Evolutionary conservation across 2,329 filamentous ascomycete species (phyloP), one percentile per base, ranked within the genome.

Genomic region (Pseudogymnoascus destructans): DNA sequence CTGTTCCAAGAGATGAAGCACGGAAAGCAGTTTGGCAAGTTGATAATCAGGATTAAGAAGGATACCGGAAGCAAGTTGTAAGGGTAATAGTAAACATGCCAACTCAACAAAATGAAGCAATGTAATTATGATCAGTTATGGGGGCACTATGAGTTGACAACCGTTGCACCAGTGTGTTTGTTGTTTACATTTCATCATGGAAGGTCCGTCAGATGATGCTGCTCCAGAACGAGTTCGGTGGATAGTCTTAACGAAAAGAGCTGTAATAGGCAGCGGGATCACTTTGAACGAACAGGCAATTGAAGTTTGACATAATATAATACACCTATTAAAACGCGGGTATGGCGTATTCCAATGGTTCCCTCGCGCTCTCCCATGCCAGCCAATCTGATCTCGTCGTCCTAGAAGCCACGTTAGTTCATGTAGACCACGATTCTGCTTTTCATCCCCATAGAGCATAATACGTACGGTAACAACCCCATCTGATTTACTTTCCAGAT

Each of bases 371-470:
- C 62, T 98, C 93, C 93, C 93, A 98, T 59, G 92, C 92, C 66
- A 98, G 76, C 93, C 93, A 98, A 72, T 98, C 93, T 64, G 90
- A 95, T 70, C 89, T 84, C 60, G 93, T 97, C 58, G 93, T 98
- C 66, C 88, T 93, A 63, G 61, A 32, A 30, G n/a, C 25, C 25
- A 19, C 15, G 46, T 52, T 32, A 33, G 27, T 21, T 10, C 15
- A 9, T 35, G 54, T 55, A 58, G 21, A 7, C 19, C 21, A 21
- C 13, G 19, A n/a, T 13, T 10, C 3, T 17, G 7, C 19, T 27
- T 57, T 2, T 5, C 27, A 30, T 21, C 42, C 5, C 25, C 13
- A 40, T 10, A 33, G 8, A 54, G 46, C 5, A 15, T n/a, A 33
- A 58, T 52, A 81, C 87, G 70, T 78, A 92, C 83, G 93, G 93